Evolutionary conservation across 2,329 filamentous ascomycete genomes (phyloP).

Genomic region (Neopestalotiopsis sp.): DNA sequence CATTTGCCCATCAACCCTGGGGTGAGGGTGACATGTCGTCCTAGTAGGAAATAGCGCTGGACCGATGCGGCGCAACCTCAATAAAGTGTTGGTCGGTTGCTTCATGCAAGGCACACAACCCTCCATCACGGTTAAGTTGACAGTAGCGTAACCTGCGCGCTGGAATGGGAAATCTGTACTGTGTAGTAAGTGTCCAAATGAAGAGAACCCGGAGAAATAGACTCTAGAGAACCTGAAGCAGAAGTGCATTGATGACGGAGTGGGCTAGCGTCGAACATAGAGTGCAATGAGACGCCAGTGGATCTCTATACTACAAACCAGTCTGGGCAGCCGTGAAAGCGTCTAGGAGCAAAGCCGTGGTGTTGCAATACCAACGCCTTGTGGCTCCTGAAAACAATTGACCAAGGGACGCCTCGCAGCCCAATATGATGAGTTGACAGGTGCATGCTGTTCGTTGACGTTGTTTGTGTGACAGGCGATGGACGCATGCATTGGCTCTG

Average conservation of each 20-base stretch:
- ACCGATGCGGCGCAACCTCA: neutral
- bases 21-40: neutral
- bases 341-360: neutral
- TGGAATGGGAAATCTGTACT: neutral
- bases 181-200: neutral
- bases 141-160: neutral
- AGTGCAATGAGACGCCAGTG: conserved; percentile 7
- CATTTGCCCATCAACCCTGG: neutral
- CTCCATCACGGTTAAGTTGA: conserved; percentile 4
- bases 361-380: neutral
- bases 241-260: neutral
- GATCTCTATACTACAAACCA: neutral
- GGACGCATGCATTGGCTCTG: conserved; percentile 8
- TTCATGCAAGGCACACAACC: conserved; percentile 6
- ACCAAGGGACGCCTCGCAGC: neutral
- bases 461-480: neutral
- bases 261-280: conserved; percentile 4
- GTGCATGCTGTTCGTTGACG: neutral
- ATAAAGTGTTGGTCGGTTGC: neutral
- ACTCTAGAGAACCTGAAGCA: neutral
- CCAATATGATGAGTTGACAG: neutral
- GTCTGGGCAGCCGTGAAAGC: neutral
- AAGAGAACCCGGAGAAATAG: neutral
- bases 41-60: neutral
- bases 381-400: neutral